Evolutionary conservation across 2,329 filamentous ascomycete species (phyloP).

Genomic region (Hansfordia pulvinata): DNA sequence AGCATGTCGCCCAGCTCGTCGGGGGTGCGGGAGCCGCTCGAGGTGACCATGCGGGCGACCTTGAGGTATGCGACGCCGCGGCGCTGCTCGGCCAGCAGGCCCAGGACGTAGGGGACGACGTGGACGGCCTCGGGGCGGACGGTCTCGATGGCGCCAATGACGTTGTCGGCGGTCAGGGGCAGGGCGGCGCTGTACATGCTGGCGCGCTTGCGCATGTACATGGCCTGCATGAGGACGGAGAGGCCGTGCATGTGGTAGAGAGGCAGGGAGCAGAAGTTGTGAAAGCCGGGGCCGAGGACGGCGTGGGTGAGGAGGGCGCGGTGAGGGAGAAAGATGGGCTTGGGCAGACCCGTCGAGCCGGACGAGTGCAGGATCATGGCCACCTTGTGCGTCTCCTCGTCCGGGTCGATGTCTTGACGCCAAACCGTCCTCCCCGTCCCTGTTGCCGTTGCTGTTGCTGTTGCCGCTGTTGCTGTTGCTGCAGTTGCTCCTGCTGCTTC

Average conservation of each 20-base stretch:
- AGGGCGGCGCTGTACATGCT: conserved; percentile 25
- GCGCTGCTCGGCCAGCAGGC: conserved; percentile 21
- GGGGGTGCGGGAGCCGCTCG: conserved; percentile 24
- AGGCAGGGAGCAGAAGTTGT: conserved; percentile 26
- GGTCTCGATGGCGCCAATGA: conserved; percentile 20
- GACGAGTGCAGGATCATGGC: conserved; percentile 31
- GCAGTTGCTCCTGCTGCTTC: too few relatives aligned
- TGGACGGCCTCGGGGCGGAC: conserved; percentile 23
- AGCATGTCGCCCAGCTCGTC: conserved; percentile 25
- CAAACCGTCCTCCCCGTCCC: too few relatives aligned
- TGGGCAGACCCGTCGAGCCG: conserved; percentile 31
- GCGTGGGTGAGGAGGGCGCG: conserved; percentile 21
- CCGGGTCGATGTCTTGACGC: conserved; percentile 10
- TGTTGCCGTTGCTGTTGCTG: too few relatives aligned
- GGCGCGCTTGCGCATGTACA: conserved; percentile 26
- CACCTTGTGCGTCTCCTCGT: conserved; percentile 16
- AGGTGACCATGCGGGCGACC: conserved; percentile 22
- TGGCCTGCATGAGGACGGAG: conserved; percentile 24
- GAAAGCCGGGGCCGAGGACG: conserved; percentile 18
- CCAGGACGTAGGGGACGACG: conserved; percentile 24
- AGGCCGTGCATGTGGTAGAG: conserved; percentile 29
- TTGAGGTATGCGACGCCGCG: conserved; percentile 20
- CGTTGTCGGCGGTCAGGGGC: conserved; percentile 21
- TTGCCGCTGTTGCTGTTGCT: too few relatives aligned
- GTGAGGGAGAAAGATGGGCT: conserved; percentile 28